Evolutionary conservation across 1,284 basidiomycete species (phyloP).

Genomic region (Naganishia sp.): DNA sequence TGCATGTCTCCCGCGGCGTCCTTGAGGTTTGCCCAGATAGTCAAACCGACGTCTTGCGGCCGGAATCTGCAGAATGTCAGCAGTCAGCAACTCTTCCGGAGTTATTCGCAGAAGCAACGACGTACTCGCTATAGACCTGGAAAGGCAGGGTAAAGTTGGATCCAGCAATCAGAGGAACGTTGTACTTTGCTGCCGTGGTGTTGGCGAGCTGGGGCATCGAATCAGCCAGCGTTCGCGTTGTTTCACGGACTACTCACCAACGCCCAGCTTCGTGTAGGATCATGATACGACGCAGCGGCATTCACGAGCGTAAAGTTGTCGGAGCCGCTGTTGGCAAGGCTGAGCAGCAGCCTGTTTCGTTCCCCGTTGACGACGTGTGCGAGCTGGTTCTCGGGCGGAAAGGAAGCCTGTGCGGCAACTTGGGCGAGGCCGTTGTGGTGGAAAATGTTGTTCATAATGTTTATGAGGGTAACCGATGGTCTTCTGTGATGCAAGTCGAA

Average conservation of each 20-base stretch:
- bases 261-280: constrained; percentile 66
- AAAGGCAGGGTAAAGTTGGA: constrained; percentile 72
- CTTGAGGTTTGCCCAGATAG: constrained; percentile 73
- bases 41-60: constrained; percentile 76
- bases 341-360: constrained; percentile 67
- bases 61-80: constrained; percentile 40
- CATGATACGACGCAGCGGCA: constrained; percentile 70
- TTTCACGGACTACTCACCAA: constrained; percentile 59
- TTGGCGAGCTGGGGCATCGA: constrained; percentile 45
- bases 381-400: constrained; percentile 24
- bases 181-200: constrained; percentile 67
- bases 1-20: constrained; percentile 54
- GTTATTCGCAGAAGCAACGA: constrained; percentile 33
- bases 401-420: constrained; percentile 9
- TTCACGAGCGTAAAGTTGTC: constrained; percentile 72
- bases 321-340: constrained; percentile 73
- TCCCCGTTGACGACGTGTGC: constrained; percentile 84
- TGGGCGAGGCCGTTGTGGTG: constrained; percentile 20
- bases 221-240: not conserved
- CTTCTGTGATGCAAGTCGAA: not conserved
- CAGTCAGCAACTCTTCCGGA: not conserved
- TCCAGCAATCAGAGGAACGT: constrained; percentile 63
- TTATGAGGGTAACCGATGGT: not conserved
- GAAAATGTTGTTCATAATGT: constrained; percentile 20
- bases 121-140: constrained; percentile 80